Base-by-base conservation (phyloP, 2,329 filamentous ascomycete species). In the Phyllosticta citribraziliensis region DNA sequence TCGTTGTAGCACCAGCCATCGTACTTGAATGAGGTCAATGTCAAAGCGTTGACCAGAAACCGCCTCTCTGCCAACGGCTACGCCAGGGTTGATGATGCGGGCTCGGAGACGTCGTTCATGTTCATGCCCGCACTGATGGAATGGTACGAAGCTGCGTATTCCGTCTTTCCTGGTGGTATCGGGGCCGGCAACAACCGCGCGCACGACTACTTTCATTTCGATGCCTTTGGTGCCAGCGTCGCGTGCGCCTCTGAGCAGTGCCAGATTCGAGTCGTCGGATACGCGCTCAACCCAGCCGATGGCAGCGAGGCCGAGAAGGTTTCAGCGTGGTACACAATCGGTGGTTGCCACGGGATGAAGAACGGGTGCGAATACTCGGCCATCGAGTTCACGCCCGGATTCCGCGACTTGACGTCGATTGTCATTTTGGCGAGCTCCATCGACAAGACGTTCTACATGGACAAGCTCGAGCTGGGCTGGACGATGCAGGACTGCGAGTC, bases 21-120 rank as follows among this genome's bases (percentile, higher is more conserved):
- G 2, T 72, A 69, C 51, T 73, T 11, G 14, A 33, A 61, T 12
- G 57, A 64, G 50, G 66, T 70, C 57, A 62, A 66, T 14, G 70
- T 69, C 53, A 70, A 70, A 8, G 69, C 67, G n/a, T 56, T 79
- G 1, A 81, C 80, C 64, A 75, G 79, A 60, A 79, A 82, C 65
- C 73, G 82, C 55, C 76, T 75, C 67, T 82, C 79, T 69, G 77
- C 78, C 52, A 73, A 77, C 60, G 80, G 79, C 22, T 82, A 76
- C 68, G 74, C 76, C 3, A 80, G 81, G 65, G 74, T 77, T 33
- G 76, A 78, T 3, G 73, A 75, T 50, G 74, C 75, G 51, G 73
- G 69, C 60, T 73, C 76, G 62, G 77, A 77, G 9, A 80, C 76
- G 63, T 66, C 70, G 12, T 74, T 79, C 2, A 67, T 73, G 1